Evolutionary conservation across 768 basidiomycete species (phyloP), one percentile per base, ranked within the genome.

Genomic region (Russula ochroleuca): DNA sequence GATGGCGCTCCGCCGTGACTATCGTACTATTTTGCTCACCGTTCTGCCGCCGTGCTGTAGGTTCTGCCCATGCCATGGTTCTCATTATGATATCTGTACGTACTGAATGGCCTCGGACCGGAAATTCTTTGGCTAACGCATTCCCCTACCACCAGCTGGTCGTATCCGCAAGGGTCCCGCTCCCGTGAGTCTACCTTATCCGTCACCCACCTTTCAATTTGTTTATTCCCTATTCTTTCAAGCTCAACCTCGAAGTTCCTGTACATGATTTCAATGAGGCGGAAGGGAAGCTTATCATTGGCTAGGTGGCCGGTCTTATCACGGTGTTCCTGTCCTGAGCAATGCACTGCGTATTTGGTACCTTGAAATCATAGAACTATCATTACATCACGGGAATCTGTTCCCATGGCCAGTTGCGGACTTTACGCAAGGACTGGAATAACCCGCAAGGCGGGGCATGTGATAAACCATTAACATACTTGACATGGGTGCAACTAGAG

Each of bases 11-110:
- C 33, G 33, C 10, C 35, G 35, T 35, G 10, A 35, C 10, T 35
- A 8, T 35, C 35, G 5, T 28, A 28, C 5, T 5, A 5, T 28
- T 28, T 35, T 0, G 21, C 11, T 35, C 63, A 25, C n/a, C 25
- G 14, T 33, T 57, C 21, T 1, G n/a, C 11, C n/a, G 43, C 21
- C 13, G 60, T 45, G 6, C 28, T 38, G 4, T 57, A 87, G 86
- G 86, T 93, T 96, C 87, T 96, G 94, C 81, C 94, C 95, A 57
- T 98, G 96, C 81, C 96, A 98, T 76, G 97, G 96, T 73, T 98
- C 96, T 58, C 96, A 99, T 73, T 95, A 94, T 72, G 94, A 98
- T 76, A 97, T 97, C 64, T 96, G 90, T 92, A 70, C 65, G 89
- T 77, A 3, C 33, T 28, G 15, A 55, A 25, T 25, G 4, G 5